Conservation (phyloP, 1,139 yeast species). For the Protomyces arabidopsidicola region DNA sequence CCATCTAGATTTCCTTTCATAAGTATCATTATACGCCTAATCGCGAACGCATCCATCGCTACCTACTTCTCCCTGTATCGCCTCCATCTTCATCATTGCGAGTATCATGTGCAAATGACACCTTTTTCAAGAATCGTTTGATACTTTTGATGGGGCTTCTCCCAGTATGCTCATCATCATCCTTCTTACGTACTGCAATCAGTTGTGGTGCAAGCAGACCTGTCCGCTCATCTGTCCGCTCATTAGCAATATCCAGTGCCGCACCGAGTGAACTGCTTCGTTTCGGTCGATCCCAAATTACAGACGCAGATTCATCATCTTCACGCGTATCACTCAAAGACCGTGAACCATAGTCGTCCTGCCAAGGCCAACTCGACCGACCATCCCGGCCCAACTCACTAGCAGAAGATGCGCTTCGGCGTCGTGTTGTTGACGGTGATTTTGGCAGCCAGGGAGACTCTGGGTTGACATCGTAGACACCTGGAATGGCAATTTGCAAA, state of each 20-base stretch:
- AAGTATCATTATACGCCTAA: too few relatives aligned
- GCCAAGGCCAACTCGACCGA: neutral
- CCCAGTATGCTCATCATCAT: neutral
- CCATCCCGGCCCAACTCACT: neutral
- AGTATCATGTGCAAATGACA: neutral
- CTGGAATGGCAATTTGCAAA: slow-evolving; percentile 20
- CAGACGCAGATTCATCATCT: neutral
- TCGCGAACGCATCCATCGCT: too few relatives aligned
- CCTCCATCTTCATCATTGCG: neutral
- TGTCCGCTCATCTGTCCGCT: neutral
- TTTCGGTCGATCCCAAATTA: neutral
- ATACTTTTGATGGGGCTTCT: neutral
- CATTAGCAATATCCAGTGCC: neutral
- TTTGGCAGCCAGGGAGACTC: slow-evolving; percentile 23
- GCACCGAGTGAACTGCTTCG: neutral
- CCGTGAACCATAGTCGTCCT: neutral
- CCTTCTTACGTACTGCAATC: neutral
- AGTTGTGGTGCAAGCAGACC: neutral
- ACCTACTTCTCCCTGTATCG: neutral
- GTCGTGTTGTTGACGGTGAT: neutral
- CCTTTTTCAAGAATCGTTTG: neutral
- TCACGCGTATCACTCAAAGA: neutral
- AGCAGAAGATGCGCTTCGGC: neutral
- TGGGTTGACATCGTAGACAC: slow-evolving; percentile 21
- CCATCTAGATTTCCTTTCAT: too few relatives aligned